Evolutionary conservation across 2,329 filamentous ascomycete genomes (phyloP).

Genomic region (Fusarium sp.): DNA sequence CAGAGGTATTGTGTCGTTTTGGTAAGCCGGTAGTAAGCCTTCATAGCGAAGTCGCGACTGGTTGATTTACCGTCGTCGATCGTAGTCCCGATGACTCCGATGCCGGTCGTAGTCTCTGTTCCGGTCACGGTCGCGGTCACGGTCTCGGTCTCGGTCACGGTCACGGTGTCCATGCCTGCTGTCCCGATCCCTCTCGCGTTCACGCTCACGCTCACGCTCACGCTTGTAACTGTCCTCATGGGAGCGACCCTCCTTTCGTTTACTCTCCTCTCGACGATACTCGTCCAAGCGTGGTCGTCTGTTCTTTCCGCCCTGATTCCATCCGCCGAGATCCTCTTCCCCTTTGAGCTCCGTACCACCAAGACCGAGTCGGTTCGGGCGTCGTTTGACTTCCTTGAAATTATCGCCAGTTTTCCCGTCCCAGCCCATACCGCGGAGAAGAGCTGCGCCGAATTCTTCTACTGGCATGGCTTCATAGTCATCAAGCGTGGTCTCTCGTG

Average conservation of each 20-base stretch:
- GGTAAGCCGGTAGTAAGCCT: background rate
- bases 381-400: constrained; percentile 70
- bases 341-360: constrained; percentile 84
- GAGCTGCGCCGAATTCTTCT: constrained; percentile 90
- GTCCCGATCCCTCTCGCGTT: constrained; percentile 51
- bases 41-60: background rate
- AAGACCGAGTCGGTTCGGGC: constrained; percentile 84
- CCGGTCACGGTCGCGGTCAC: constrained; percentile 29
- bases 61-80: constrained; percentile 34
- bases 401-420: constrained; percentile 70
- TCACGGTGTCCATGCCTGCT: constrained; percentile 46
- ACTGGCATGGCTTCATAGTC: constrained; percentile 91
- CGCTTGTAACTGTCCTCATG: constrained; percentile 57
- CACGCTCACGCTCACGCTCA: constrained; percentile 51
- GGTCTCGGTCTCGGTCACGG: constrained; percentile 20
- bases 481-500: constrained; percentile 78
- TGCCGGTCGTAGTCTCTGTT: constrained; percentile 33
- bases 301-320: constrained; percentile 73
- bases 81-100: constrained; percentile 35
- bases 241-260: constrained; percentile 53
- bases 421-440: constrained; percentile 95
- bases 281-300: constrained; percentile 58
- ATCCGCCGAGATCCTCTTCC: constrained; percentile 77
- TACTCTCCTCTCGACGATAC: constrained; percentile 56
- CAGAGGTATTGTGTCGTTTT: background rate